Evolutionary conservation across 2,329 filamentous ascomycete genomes (phyloP), one percentile per base, ranked within the genome.

Genomic region (Dendrostoma leiphaemia): DNA sequence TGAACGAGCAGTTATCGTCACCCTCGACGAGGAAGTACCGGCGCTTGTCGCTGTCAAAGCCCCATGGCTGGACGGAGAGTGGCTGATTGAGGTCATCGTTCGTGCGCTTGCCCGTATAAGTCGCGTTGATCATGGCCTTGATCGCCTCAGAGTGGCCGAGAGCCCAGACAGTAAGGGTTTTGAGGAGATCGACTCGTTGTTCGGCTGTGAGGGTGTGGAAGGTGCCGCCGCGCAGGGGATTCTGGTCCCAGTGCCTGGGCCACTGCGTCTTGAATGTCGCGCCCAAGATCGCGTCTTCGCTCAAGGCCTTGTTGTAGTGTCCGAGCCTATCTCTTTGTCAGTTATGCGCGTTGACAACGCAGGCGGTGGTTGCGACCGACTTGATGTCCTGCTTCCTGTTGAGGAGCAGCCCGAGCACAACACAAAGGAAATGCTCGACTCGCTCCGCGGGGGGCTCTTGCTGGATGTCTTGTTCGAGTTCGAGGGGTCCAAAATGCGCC

Each of bases 371-470:
- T 44, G 48, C 29, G 40, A 37, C 91, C 73, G 83, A 97, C 94
- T 99, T 96, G 69, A 97, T 90, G 74, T 96, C 92, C 70, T 99
- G 96, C 79, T 99, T 97, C 71, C 94, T 87, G 72, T 99, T 99
- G 65, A 99, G 79, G 52, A 97, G 83, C 63, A 99, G 78, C 29
- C 89, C 87, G 41, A 99, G 78, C 61, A 99, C 74, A 59, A 91
- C 91, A 77, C 95, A 99, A 24, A 99, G 79, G 55, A 99, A 84
- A 62, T 86, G 83, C 75, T 97, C 93, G 44, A 90, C 86, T 66
- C 92, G 87, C 65, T 95, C 87, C 64, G 91, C 90, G 2, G 93
- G 92, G 21, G 86, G 74, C 46, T 81, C 74, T 68, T 93, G 90
- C 58, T 86, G 84, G 48, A 97, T 83, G 48, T 94, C 94, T 69